Evolutionary conservation across 768 basidiomycete genomes (phyloP), one percentile per base, ranked within the genome.

Genomic region (Myochromella boudieri): DNA sequence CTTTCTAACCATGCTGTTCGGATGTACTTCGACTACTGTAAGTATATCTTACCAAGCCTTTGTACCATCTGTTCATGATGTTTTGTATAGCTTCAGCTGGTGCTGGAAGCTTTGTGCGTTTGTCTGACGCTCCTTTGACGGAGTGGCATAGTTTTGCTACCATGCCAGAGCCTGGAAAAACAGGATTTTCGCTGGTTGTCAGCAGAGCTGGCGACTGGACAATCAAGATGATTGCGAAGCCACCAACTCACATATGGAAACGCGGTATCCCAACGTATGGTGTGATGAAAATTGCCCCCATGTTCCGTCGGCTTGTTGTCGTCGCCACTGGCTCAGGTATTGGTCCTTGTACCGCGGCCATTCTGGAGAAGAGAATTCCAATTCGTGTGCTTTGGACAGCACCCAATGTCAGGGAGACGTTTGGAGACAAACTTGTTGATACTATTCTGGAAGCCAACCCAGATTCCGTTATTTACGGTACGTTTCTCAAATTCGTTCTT

Each of bases 201-300:
- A 80, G 78, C 27, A 71, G 63, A 42, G 80, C 81, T 21, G 81
- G 81, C 28, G 81, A 83, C 60, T 83, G 81, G 81, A 83, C 81
- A 1, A 61, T 61, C 27, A 73, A 77, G 46, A 67, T 74, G 53
- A 83, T 83, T 45, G 57, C 51, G 9, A 68, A 80, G 32, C 80
- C 82, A 1, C 81, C 81, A 0, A 74, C 67, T 24, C 49, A 75
- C 45, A 60, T 84, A 21, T 84, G 79, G 79, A 74, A 81, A 11
- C 77, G 81, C 41, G 81, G 81, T 11, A 67, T 78, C 24, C 79
- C 81, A 8, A 75, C 75, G 14, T 78, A 71, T 51, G 80, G 79
- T 42, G 79, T 83, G 26, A 62, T 83, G 46, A 69, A 75, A 17
- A 77, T 81, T 48, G 75, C 75, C 6, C 70, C 76, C 9, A 64